A percentile compares a stretch with the other conserved stretches of the same genome.
Evolutionary conservation across 1,284 basidiomycete species (phyloP).

Genomic region (Meira miltonrushii): DNA sequence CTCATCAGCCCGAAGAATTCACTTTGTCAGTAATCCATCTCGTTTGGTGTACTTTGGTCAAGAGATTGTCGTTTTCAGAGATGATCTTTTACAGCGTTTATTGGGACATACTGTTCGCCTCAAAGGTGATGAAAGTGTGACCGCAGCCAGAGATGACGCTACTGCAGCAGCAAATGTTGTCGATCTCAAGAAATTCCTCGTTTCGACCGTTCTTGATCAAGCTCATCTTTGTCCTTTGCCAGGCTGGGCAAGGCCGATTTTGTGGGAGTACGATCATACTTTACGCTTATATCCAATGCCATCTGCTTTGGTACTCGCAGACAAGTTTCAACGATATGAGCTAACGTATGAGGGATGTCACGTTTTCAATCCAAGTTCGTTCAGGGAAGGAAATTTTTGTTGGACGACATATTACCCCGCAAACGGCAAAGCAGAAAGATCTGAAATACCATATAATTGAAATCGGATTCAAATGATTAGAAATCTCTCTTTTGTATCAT

Average conservation of each 20-base stretch:
- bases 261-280: slow-evolving; percentile 87
- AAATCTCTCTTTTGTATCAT: not conserved
- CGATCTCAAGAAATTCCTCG: slow-evolving; percentile 45
- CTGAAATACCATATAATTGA: slow-evolving; percentile 8
- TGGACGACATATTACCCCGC: slow-evolving; percentile 53
- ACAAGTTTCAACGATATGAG: slow-evolving; percentile 92
- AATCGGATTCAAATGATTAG: not conserved
- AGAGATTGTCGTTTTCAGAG: slow-evolving; percentile 88
- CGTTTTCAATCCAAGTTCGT: slow-evolving; percentile 79
- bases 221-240: slow-evolving; percentile 71
- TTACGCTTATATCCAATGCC: slow-evolving; percentile 91
- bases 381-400: slow-evolving; percentile 35
- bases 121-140: slow-evolving; percentile 27
- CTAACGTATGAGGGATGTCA: slow-evolving; percentile 97
- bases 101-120: slow-evolving; percentile 64
- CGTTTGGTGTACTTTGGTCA: slow-evolving; percentile 91
- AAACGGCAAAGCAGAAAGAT: slow-evolving; percentile 45
- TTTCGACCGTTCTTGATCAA: slow-evolving; percentile 52
- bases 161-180: slow-evolving; percentile 17
- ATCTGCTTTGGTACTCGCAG: slow-evolving; percentile 87
- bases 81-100: slow-evolving; percentile 91
- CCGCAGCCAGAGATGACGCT: not conserved
- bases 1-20: slow-evolving; percentile 21
- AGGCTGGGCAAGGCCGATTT: slow-evolving; percentile 72
- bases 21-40: slow-evolving; percentile 84